Base-by-base conservation (phyloP, 148 eudicot genomes). In the Rhododendron vialii region DNA sequence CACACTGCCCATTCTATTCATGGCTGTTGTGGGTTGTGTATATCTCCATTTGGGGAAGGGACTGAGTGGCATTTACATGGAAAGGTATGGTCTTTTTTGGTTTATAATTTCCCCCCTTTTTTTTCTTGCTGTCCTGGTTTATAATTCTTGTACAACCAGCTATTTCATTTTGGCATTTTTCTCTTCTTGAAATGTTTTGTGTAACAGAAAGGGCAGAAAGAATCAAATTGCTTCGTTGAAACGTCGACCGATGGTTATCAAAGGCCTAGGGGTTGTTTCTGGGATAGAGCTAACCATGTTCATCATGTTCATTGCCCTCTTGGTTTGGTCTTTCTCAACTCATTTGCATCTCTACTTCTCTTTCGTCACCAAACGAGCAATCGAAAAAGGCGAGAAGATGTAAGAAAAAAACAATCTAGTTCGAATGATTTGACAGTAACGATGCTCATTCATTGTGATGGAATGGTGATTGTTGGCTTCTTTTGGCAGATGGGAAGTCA, bases 221-320 rank as follows among this genome's bases (percentile, higher is more conserved):
- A 41, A 76, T 53, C 26, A 22, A 6, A 43, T 86, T 45, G 90
- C 85, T 13, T 33, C 20, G 63, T 89, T 89, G 93, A 91, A 86
- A 50, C 83, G 20, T 71, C 76, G 91, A 82, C 94, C 93, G 12
- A 80, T 86, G 87, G 24, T 91, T 5, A 87, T 87, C 57, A 91
- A 67, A 90, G 94, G 97, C 10, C 90, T 94, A 2, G 95, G 97
- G 18, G 91, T 93, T 48, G 97, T 93, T 2, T 85, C 94, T 15
- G 78, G 90, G 86, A 86, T 85, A 57, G 95, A 94, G 82, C 43
- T 94, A 26, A 86, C 91, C 30, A 88, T 94, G 83, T 81, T 94
- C 4, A 0, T 87, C 20, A 91, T 94, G 94, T 94, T 94, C 87
- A 82, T 93, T 13, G 95, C 90, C 13, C 92, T 94, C 71, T 83